A percentile compares a stretch with the other conserved stretches of the same genome.
Evolutionary conservation across 129 eudicot species (phyloP).

Genomic region (Smallanthus sonchifolius): DNA sequence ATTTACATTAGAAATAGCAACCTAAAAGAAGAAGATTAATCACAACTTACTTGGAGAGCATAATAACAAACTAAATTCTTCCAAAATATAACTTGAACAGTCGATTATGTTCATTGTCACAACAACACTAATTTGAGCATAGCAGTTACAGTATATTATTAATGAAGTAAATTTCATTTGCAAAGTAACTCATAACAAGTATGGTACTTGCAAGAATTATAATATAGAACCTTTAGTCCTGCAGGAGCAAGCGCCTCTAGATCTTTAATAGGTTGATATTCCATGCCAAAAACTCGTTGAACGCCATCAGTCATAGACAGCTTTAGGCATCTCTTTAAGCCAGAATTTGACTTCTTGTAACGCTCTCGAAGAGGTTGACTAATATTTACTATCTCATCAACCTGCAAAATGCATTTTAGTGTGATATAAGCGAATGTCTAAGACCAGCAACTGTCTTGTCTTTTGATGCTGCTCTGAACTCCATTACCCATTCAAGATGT

Average conservation of each 20-base stretch:
- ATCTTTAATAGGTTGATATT: constrained; percentile 79
- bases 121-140: constrained; percentile 1
- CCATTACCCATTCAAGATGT: neutral
- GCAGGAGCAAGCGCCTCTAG: constrained; percentile 77
- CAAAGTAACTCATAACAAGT: neutral
- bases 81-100: neutral
- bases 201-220: neutral
- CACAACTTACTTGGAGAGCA: neutral
- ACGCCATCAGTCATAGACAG: constrained; percentile 93
- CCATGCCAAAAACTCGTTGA: constrained; percentile 93
- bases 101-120: neutral
- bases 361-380: constrained; percentile 74
- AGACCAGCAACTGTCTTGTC: neutral
- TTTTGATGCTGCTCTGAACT: neutral
- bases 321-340: constrained; percentile 86
- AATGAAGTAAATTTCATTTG: neutral
- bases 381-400: constrained; percentile 85
- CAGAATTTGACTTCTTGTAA: constrained; percentile 68
- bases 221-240: constrained; percentile 66
- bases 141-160: neutral
- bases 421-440: neutral
- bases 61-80: neutral
- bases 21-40: constrained; percentile 33
- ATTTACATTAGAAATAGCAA: constrained; percentile 64
- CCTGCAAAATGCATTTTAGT: constrained; percentile 34